Evolutionary conservation across 2,329 filamentous ascomycete genomes (phyloP).

Genomic region (Phoma sp.): DNA sequence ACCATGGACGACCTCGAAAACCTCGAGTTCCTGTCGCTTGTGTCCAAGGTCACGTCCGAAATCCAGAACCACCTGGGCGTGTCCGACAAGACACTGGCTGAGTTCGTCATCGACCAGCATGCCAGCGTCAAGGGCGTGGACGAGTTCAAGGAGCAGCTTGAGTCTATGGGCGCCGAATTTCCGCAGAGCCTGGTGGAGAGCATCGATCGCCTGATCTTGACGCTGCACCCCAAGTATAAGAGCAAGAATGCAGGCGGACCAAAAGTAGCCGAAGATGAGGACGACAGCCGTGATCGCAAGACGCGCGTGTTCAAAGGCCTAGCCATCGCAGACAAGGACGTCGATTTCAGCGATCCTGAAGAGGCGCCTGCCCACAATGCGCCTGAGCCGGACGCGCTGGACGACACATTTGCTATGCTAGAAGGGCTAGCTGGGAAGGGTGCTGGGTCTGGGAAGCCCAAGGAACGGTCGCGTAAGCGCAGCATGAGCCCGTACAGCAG

Average conservation of each 20-base stretch:
- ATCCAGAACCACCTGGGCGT: constrained; percentile 92
- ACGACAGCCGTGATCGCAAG: constrained; percentile 69
- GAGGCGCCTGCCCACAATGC: constrained; percentile 47
- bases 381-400: constrained; percentile 70
- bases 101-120: constrained; percentile 94
- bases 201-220: constrained; percentile 84
- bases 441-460: constrained; percentile 35
- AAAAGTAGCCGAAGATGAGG: constrained; percentile 55
- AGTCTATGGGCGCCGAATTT: constrained; percentile 80
- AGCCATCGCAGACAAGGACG: constrained; percentile 79
- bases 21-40: constrained; percentile 90
- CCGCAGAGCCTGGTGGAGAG: constrained; percentile 87
- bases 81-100: constrained; percentile 91
- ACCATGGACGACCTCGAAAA: constrained; percentile 88
- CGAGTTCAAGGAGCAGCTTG: constrained; percentile 78
- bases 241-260: constrained; percentile 50
- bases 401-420: constrained; percentile 91
- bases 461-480: constrained; percentile 62
- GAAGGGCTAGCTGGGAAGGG: constrained; percentile 73
- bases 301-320: constrained; percentile 89
- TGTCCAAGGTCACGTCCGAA: constrained; percentile 92
- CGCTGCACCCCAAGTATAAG: constrained; percentile 91
- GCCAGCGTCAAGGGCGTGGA: constrained; percentile 71
- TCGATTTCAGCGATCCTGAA: constrained; percentile 58
- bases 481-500: constrained; percentile 63